phyloP scores from a whole-genome alignment of 768 basidiomycete genomes.

The Leucosporidium yakuticum region DNA sequence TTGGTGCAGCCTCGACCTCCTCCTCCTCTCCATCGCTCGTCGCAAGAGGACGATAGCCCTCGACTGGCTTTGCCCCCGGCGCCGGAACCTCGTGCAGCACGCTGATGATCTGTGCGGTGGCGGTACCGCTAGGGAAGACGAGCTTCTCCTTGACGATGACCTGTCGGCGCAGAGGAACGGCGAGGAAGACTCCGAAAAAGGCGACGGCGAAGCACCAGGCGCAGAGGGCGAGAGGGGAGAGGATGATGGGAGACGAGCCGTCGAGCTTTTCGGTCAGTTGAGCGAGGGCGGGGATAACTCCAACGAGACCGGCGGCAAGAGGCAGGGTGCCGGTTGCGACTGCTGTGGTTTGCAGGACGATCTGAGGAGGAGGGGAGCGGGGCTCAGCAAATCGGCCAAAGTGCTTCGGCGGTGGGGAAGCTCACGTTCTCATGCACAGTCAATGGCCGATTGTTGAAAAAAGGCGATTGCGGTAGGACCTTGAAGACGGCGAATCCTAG shows the following conservation, averaged over 20 bases:
- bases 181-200: conserved; percentile 98
- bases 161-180: conserved; percentile 89
- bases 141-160: conserved; percentile 96
- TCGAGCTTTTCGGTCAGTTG: conserved; percentile 69
- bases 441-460: conserved; percentile 19
- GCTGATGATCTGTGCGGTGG: conserved; percentile 73
- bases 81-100: conserved; percentile 57
- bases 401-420: no score
- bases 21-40: conserved; percentile 30
- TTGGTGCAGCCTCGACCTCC: conserved; percentile 44
- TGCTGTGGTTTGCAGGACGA: conserved; percentile 90
- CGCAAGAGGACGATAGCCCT: conserved; percentile 10
- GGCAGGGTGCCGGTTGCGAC: conserved; percentile 74
- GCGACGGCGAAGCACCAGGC: conserved; percentile 86
- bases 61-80: neutral
- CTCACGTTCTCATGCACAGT: conserved; percentile 31
- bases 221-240: conserved; percentile 67
- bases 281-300: conserved; percentile 82
- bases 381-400: neutral
- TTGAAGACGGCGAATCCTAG: conserved; percentile 79
- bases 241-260: conserved; percentile 64
- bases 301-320: conserved; percentile 62
- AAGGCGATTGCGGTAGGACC: conserved; percentile 47
- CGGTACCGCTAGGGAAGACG: conserved; percentile 84
- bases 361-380: conserved; percentile 48